Evolutionary conservation across 257 asterid species (phyloP), one percentile per base, ranked within the genome.

Genomic region (Nicotiana otophora): DNA sequence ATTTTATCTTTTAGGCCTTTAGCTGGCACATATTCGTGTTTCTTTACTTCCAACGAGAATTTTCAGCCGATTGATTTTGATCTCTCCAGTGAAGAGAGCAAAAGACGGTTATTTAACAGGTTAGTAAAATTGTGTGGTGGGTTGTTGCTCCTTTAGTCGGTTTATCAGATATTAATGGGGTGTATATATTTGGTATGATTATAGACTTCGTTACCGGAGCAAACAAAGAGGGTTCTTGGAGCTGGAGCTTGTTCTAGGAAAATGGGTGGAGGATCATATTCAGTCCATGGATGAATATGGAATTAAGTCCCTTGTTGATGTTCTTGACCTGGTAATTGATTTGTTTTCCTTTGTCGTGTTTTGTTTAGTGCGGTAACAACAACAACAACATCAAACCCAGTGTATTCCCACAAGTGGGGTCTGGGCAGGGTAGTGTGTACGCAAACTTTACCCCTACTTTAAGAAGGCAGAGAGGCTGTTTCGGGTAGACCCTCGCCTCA

Each of bases 221-320:
- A 95, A 91, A 86, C 99, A 95, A 70, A 92, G 99, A 87, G 99
- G 99, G 15, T 95, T 72, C 84, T 90, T 95, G 60, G 99, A 95
- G 91, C 94, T 95, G 86, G 99, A 93, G 87, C 87, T 92, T 86
- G 54, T 93, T 89, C 83, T 95, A 87, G 99, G 99, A 5, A 93
- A 88, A 82, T 95, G 98, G 98, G 99, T 91, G 86, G 96, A 92
- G 87, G 97, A 92, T 64, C 86, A 95, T 86, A 92, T 94, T 84
- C 91, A 82, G 2, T 87, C 92, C 31, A 89, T 93, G 89, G 95
- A 95, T 82, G 93, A 90, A 90, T 82, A 53, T 88, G 91, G 98
- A 81, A 87, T 95, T 70, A 89, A 84, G 85, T 86, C 91, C 51
- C 97, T 95, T 34, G 92, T 87, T 90, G 86, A 91, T 81, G 91